Evolutionary conservation across 2,329 filamentous ascomycete species (phyloP), one percentile per base, ranked within the genome.

Genomic region (Aspergillus versicolor): DNA sequence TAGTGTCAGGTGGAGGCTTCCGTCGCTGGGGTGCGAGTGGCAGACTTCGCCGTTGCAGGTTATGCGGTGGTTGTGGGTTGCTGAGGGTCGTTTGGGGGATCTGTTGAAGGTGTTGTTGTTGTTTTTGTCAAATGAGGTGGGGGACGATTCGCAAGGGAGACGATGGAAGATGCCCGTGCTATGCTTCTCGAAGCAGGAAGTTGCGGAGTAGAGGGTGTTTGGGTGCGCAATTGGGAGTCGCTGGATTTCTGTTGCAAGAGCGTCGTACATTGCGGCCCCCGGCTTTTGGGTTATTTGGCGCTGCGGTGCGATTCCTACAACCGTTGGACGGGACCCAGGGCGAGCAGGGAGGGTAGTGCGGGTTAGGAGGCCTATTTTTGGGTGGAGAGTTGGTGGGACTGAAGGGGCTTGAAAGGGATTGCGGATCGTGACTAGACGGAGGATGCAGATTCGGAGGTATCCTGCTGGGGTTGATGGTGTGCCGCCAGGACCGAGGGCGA

Each of bases 181-280:
- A 68, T 93, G 87, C 76, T 92, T 93, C 73, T 94, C 91, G 63
- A 94, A 87, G 68, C 89, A 92, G 1, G 87, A 91, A 1, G 82
- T 88, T 0, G 84, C 88, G 8, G 86, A 84, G 67, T 80, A 82
- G 55, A 88, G 79, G 15, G 73, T 73, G 1, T 75, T 73, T 2
- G 79, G 79, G 63, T 79, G 74, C n/a, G 65, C 66, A 2, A 69
- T 62, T 11, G 79, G 79, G 22, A 91, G 77, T 4, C 71, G 70
- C 54, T 81, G 74, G 48, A 91, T 78, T 2, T 81, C 78, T 1
- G 72, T 67, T 2, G 81, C 78, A 3, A 91, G 79, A 13, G 76
- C 71, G n/a, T 75, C 68, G 70, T 87, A 87, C 68, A 85, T 83
- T 13, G 74, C 68, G 5, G 70, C 57, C 5, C 79, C 79, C 11